A percentile compares a stretch with the other conserved stretches of the same genome.
phyloP scores from a whole-genome alignment of 768 basidiomycete species.

The Dendrothele bispora region DNA sequence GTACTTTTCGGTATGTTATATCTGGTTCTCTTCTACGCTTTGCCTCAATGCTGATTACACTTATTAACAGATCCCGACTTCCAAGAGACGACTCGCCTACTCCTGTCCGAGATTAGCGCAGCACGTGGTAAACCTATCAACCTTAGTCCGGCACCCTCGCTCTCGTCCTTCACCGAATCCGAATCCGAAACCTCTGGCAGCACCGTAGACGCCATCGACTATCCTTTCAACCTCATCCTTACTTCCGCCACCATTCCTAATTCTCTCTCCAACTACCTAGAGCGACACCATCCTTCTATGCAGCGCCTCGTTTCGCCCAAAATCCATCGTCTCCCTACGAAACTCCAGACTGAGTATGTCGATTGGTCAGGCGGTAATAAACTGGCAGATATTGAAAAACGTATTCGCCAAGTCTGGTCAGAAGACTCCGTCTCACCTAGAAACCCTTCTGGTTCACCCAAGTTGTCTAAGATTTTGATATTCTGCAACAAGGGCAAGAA shows the following conservation, averaged over 20 bases:
- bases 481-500: slow-evolving; percentile 80
- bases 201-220: slow-evolving; percentile 23
- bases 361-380: slow-evolving; percentile 80
- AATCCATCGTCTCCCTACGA: slow-evolving; percentile 74
- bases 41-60: neutral
- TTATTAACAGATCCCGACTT: slow-evolving; percentile 72
- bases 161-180: slow-evolving; percentile 15
- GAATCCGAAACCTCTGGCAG: slow-evolving; percentile 18
- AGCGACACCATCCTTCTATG: slow-evolving; percentile 57
- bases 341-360: slow-evolving; percentile 71
- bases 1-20: slow-evolving; percentile 73
- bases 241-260: slow-evolving; percentile 87
- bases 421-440: slow-evolving; percentile 42
- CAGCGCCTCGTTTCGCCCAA: slow-evolving; percentile 79
- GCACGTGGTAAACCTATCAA: slow-evolving; percentile 54
- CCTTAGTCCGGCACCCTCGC: slow-evolving; percentile 22
- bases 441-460: slow-evolving; percentile 12
- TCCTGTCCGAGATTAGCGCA: slow-evolving; percentile 69
- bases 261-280: slow-evolving; percentile 65
- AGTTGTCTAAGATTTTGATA: slow-evolving; percentile 69
- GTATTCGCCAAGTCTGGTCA: slow-evolving; percentile 74
- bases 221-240: slow-evolving; percentile 81
- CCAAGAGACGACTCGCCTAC: slow-evolving; percentile 63
- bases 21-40: neutral
- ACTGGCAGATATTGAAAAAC: slow-evolving; percentile 74